Evolutionary conservation across 2,329 filamentous ascomycete genomes (phyloP).

Genomic region (Cytospora chrysosperma): DNA sequence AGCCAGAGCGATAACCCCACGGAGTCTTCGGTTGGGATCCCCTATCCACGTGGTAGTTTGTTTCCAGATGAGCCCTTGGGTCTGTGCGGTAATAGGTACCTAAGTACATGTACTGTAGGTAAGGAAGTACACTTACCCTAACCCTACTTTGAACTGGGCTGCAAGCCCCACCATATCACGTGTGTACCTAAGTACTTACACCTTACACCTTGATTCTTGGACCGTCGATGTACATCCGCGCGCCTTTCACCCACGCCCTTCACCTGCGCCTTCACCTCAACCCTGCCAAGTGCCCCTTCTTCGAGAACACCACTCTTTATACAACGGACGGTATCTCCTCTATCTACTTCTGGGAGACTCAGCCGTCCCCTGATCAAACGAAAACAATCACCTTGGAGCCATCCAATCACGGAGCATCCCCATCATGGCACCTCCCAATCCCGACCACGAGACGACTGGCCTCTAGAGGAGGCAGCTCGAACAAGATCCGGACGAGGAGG

Average conservation of each 20-base stretch:
- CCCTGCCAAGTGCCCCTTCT: conserved; percentile 68
- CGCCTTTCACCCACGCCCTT: conserved; percentile 71
- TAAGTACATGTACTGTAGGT: too few relatives aligned
- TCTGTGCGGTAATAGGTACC: too few relatives aligned
- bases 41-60: conserved; percentile 57
- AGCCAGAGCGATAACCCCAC: conserved; percentile 69
- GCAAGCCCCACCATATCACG: too few relatives aligned
- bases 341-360: background rate
- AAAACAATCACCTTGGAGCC: background rate
- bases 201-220: too few relatives aligned
- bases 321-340: conserved; percentile 36
- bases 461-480: conserved; percentile 16
- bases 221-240: conserved; percentile 44
- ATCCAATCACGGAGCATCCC: background rate
- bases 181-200: too few relatives aligned
- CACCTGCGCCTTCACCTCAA: conserved; percentile 67
- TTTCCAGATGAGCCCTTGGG: too few relatives aligned
- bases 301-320: conserved; percentile 67
- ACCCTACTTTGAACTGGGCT: too few relatives aligned
- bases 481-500: background rate
- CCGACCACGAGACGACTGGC: conserved; percentile 8
- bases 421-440: conserved; percentile 1
- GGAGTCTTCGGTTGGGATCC: conserved; percentile 62
- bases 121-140: conserved; percentile 36
- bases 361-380: background rate